Base-by-base conservation (phyloP, 805 yeast species). In the Monosporozyma yasuniensis region DNA sequence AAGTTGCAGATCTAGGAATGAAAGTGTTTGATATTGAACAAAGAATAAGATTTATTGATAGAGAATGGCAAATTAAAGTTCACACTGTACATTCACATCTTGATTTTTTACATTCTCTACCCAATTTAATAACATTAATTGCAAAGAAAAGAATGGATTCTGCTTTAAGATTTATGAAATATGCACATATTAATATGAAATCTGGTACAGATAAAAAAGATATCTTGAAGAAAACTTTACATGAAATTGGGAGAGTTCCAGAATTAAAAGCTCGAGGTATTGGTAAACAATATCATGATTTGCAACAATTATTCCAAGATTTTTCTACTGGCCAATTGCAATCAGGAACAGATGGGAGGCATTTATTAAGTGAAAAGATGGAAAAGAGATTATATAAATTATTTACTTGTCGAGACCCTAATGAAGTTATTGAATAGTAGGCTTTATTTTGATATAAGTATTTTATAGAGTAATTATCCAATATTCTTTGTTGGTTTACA, bases 161-260 rank as follows among this genome's bases (percentile, higher is more conserved):
- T 21, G 65, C 66, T 35, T 75, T 79, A 52, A 64, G 87, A 53
- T 76, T 79, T 59, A 70, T 72, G 50, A 76, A 75, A 37, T 71
- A 79, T 49, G 74, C 83, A 0, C 79, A 78, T 54, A 63, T 84
- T 8, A 81, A 82, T 4, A 67, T 81, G 10, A 75, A 71, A 57
- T 79, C 85, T 5, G 85, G 85, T 0, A 64, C 69, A 11, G 76
- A 74, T 55, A 56, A 68, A 3, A 64, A 65, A 22, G 77, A 77
- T 42, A 73, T 80, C 0, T 76, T 72, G 55, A 54, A 72, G 4
- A 75, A 76, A 54, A 72, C 80, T 49, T 54, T 84, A 25, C 72
- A 75, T 47, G 83, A 82, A 50, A 73, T 84, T 54, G 79, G 78
- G 49, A 68, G 73, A 54, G 73, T 84, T 74, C 81, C 85, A 2